Percentiles rank a stretch among this genome's conserved stretches.
Evolutionary conservation across 106 monocot species (phyloP).

Genomic region (Alisma plantagoaquatica): DNA sequence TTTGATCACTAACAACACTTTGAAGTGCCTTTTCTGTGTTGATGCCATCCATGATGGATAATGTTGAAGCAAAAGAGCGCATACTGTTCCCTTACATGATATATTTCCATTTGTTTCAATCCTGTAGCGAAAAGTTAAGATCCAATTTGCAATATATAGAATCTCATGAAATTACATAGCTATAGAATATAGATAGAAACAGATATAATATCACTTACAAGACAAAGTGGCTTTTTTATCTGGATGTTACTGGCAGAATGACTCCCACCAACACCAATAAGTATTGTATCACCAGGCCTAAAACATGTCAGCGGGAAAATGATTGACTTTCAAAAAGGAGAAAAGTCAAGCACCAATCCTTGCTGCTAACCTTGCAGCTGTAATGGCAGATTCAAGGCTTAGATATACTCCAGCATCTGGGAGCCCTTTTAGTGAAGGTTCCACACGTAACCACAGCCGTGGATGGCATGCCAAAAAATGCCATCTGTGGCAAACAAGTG

Average conservation of each 20-base stretch:
- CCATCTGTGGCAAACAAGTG: conserved; percentile 99
- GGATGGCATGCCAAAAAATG: conserved; percentile 78
- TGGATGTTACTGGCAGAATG: conserved; percentile 73
- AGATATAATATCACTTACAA: conserved; percentile 43
- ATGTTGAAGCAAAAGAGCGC: too few species aligned
- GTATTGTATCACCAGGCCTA: conserved; percentile 97
- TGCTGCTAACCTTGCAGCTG: conserved; percentile 72
- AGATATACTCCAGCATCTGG: conserved; percentile 60
- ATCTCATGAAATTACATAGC: too few species aligned
- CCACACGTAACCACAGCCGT: conserved; percentile 85
- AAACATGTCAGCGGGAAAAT: conserved; percentile 6
- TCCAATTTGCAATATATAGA: too few species aligned
- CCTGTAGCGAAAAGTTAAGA: too few species aligned
- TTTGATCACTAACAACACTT: too few species aligned
- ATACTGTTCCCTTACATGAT: too few species aligned
- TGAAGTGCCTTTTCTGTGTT: too few species aligned
- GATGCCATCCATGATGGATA: too few species aligned
- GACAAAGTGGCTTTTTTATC: conserved; percentile 86
- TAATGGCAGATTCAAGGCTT: conserved; percentile 65
- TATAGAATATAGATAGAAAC: not conserved
- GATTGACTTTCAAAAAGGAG: too few species aligned
- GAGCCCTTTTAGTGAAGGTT: conserved; percentile 43
- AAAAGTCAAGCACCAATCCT: too few species aligned
- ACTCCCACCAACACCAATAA: conserved; percentile 59
- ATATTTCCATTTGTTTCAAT: too few species aligned